Base-by-base conservation (phyloP, 164 flowering plant species). In the Umbilicus rupestris region DNA sequence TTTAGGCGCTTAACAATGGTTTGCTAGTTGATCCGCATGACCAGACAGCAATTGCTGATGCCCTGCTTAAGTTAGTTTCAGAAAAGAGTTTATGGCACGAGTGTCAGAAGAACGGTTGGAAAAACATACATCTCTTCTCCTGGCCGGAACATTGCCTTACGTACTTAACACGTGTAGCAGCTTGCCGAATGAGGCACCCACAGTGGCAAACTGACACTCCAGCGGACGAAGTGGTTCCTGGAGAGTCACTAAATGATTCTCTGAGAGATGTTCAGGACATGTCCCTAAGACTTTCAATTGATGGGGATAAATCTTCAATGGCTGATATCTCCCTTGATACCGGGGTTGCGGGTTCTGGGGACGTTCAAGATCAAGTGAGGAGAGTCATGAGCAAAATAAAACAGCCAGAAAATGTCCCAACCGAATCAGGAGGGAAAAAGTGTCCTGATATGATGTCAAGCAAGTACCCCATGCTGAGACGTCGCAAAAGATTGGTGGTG, bases 111-210 rank as follows among this genome's bases (percentile, higher is more conserved):
- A 94, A 89, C 68, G 97, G 97, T 37, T 85, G 89, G 93, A 86
- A 79, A 70, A 91, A 94, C 75, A 91, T 94, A 62, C 98, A 94
- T 74, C 87, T 89, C 16, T 94, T 79, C 72, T 94, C 98, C 41
- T 94, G 98, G 98, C 98, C 98, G 6, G 98, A 91, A 73, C 98
- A 94, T 49, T 94, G 98, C 73, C 88, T 92, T 20, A 87, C 91
- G 26, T 94, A 94, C 81, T 76, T 94, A 71, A 86, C 97, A n/a
- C 80, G 96, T 65, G 91, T 94, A 8, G 98, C 96, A 16, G 84
- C 90, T 12, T 91, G 97, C 71, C 79, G 97, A 58, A 87, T 87
- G 92, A 84, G 98, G 76, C 87, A 91, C 68, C 97, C 98, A 3
- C 95, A 85, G 58, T 94, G 98, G 98, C 80, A 91, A 72, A 85